Evolutionary conservation across 2,329 filamentous ascomycete species (phyloP).

Genomic region (Zymoseptoria ardabiliae): DNA sequence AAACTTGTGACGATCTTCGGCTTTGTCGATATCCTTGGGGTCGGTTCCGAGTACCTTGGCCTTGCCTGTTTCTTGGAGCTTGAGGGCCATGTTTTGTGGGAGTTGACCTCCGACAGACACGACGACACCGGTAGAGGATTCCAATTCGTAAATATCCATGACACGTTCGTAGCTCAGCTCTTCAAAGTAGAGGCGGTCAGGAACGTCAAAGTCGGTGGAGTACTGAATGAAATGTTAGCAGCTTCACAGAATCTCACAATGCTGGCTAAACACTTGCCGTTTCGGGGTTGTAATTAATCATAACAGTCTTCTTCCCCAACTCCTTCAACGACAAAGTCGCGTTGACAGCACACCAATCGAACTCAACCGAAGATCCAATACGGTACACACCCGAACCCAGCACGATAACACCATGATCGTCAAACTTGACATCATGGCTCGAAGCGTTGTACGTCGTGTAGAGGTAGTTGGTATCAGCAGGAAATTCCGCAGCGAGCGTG

Average conservation of each 20-base stretch:
- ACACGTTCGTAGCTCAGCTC: conserved; percentile 95
- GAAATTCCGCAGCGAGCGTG: conserved; percentile 93
- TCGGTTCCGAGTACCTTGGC: conserved; percentile 90
- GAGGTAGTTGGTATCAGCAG: conserved; percentile 87
- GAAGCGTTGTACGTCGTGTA: conserved; percentile 98
- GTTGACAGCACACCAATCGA: conserved; percentile 96
- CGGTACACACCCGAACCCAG: conserved; percentile 94
- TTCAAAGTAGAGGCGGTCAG: conserved; percentile 92
- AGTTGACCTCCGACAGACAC: conserved; percentile 95
- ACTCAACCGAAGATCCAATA: conserved; percentile 95
- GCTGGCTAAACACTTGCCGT: neutral
- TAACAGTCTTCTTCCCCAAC: conserved; percentile 93
- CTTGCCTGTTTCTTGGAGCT: conserved; percentile 82
- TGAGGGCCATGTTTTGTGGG: conserved; percentile 93
- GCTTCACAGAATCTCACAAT: neutral
- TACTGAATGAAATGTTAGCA: conserved; percentile 31
- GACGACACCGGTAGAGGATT: conserved; percentile 76
- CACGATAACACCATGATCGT: conserved; percentile 83
- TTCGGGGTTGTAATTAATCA: conserved; percentile 61
- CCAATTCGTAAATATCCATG: conserved; percentile 89
- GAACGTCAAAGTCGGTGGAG: conserved; percentile 77
- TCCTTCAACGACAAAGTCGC: conserved; percentile 73
- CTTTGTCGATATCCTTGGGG: conserved; percentile 91
- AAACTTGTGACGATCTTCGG: conserved; percentile 97
- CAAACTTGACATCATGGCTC: conserved; percentile 85